These are phyloP conservation scores for Guillardia theta DNA, from an alignment of 78 protist genomes.

Conservation along the genomic window DNA sequence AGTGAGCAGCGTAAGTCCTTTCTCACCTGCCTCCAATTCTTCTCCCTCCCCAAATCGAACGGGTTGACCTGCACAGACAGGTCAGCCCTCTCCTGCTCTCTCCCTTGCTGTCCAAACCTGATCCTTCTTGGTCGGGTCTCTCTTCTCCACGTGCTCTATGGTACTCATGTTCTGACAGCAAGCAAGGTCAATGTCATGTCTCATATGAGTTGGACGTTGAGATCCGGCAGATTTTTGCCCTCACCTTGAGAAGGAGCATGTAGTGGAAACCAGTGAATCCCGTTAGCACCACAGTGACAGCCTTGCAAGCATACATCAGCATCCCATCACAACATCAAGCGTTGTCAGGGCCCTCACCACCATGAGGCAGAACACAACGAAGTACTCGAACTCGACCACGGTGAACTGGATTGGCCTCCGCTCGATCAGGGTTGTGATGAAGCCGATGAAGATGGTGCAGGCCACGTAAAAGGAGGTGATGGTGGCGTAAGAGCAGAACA, in stretches of 20 bases:
- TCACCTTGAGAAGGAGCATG: neutral
- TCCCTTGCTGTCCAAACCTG: neutral
- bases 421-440: neutral
- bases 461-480: neutral
- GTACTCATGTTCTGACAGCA: conserved; percentile 26
- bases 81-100: neutral
- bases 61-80: conserved; percentile 38
- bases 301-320: neutral
- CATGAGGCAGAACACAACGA: neutral
- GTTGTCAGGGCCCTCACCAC: neutral
- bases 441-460: neutral
- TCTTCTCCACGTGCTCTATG: conserved; percentile 32
- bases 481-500: conserved; percentile 12
- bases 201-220: no score
- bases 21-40: conserved; percentile 29
- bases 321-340: neutral
- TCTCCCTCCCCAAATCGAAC: neutral
- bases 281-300: neutral
- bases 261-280: conserved; percentile 25
- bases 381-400: neutral
- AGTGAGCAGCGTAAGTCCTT: no score
- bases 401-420: neutral
- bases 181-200: no score
- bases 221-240: neutral
- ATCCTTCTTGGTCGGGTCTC: conserved; percentile 39